Percentiles rank a stretch among this genome's conserved stretches.
These are phyloP conservation scores for Globisporangium spinosum DNA, from an alignment of 352 stramenopile genomes.

Conservation along the genomic window DNA sequence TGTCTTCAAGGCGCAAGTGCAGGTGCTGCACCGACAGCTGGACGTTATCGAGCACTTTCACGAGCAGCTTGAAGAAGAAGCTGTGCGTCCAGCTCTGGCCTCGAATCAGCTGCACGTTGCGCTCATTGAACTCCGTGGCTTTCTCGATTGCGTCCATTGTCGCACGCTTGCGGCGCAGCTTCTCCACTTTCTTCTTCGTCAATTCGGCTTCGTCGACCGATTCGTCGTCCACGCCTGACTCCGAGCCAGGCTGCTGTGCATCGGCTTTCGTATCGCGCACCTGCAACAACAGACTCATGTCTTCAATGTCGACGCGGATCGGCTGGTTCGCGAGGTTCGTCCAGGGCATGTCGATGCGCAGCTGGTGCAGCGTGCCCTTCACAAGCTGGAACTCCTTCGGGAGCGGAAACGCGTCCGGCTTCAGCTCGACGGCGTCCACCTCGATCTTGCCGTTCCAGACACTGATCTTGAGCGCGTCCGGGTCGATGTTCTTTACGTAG, in stretches of 20 bases:
- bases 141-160: constrained; percentile 78
- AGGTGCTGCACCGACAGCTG: constrained; percentile 77
- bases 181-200: constrained; percentile 29
- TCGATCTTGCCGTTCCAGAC: constrained; percentile 86
- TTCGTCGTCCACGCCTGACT: constrained; percentile 8
- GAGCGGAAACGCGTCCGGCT: constrained; percentile 66
- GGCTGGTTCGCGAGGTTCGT: constrained; percentile 68
- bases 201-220: constrained; percentile 5
- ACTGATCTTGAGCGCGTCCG: constrained; percentile 79
- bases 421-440: constrained; percentile 75
- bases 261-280: constrained; percentile 30
- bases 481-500: constrained; percentile 87
- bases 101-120: constrained; percentile 24
- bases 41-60: constrained; percentile 84
- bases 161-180: constrained; percentile 67
- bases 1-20: constrained; percentile 70
- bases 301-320: constrained; percentile 74
- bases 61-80: constrained; percentile 73
- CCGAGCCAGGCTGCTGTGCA: constrained; percentile 12
- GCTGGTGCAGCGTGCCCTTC: constrained; percentile 70
- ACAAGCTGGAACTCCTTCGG: constrained; percentile 63
- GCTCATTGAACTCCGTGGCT: constrained; percentile 57
- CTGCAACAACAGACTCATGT: constrained; percentile 67
- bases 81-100: constrained; percentile 59
- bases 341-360: constrained; percentile 76